Conservation (phyloP, 495 filamentous ascomycete species). For the Xanthoparmelia taractica region DNA sequence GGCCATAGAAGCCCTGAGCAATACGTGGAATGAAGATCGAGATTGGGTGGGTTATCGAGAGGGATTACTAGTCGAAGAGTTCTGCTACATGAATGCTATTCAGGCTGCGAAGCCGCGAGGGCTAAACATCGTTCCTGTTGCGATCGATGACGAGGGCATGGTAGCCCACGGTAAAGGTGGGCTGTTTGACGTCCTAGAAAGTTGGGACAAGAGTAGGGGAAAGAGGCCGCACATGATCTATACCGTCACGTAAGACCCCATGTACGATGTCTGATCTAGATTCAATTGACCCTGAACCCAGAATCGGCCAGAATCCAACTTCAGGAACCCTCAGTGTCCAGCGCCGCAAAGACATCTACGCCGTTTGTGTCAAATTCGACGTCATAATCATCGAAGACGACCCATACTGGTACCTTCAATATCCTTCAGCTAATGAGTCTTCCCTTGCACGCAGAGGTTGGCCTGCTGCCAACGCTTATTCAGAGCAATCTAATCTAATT, state of each 20-base stretch:
- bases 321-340: constrained; percentile 60
- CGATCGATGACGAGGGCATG: constrained; percentile 76
- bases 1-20: constrained; percentile 59
- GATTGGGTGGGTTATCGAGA: constrained; percentile 60
- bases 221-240: constrained; percentile 79
- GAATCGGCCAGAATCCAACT: constrained; percentile 88
- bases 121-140: constrained; percentile 60
- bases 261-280: not conserved
- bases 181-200: constrained; percentile 66
- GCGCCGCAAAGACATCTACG: constrained; percentile 71
- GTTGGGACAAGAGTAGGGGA: constrained; percentile 69
- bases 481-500: too few species aligned
- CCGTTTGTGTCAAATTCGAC: constrained; percentile 73
- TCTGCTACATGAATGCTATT: constrained; percentile 67
- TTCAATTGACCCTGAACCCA: constrained; percentile 27
- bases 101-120: constrained; percentile 60
- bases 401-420: constrained; percentile 95
- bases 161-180: constrained; percentile 55
- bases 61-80: constrained; percentile 68
- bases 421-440: constrained; percentile 46
- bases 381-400: constrained; percentile 92
- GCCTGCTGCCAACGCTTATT: not conserved
- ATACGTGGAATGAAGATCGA: constrained; percentile 61
- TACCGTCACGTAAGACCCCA: constrained; percentile 66
- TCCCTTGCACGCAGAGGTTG: not conserved